Percentiles rank a stretch among this genome's conserved stretches.
Conservation (phyloP, 441 rosid genomes). For the Pelargonium fulgidum region DNA sequence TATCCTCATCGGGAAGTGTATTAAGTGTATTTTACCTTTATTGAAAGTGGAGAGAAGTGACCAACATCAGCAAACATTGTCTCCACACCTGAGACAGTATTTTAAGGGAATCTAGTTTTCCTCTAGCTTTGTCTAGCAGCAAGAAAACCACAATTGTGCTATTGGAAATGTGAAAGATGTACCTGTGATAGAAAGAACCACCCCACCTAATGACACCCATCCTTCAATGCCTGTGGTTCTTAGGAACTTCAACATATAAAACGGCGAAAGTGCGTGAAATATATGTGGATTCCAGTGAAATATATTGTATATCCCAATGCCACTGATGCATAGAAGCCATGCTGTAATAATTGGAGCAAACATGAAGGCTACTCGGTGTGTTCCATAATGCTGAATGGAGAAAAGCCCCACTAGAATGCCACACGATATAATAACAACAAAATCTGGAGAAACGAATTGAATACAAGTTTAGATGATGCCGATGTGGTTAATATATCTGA, state of each 20-base stretch:
- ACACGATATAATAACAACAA: constrained; percentile 83
- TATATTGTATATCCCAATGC: constrained; percentile 85
- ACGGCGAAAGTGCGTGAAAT: constrained; percentile 86
- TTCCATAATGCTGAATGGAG: constrained; percentile 93
- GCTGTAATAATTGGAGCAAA: constrained; percentile 77
- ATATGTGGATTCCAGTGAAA: constrained; percentile 76
- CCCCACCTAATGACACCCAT: constrained; percentile 98
- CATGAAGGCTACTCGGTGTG: constrained; percentile 78
- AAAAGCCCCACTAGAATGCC: constrained; percentile 81
- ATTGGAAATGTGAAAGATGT: constrained; percentile 10
- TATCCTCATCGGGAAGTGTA: neutral
- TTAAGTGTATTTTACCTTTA: neutral
- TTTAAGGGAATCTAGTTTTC: constrained; percentile 11
- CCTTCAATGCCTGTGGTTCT: constrained; percentile 82
- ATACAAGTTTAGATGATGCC: constrained; percentile 10
- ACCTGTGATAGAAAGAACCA: constrained; percentile 93
- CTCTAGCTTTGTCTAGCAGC: too few species aligned
- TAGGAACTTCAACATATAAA: constrained; percentile 93
- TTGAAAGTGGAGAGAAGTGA: constrained; percentile 40
- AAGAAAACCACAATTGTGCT: too few species aligned
- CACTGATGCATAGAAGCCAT: constrained; percentile 84
- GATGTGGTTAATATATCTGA: constrained; percentile 3
- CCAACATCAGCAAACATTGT: constrained; percentile 99
- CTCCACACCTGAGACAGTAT: constrained; percentile 66
- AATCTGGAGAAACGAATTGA: constrained; percentile 48